phyloP scores from a whole-genome alignment of 2,329 filamentous ascomycete genomes.

The Xylariales sp. region DNA sequence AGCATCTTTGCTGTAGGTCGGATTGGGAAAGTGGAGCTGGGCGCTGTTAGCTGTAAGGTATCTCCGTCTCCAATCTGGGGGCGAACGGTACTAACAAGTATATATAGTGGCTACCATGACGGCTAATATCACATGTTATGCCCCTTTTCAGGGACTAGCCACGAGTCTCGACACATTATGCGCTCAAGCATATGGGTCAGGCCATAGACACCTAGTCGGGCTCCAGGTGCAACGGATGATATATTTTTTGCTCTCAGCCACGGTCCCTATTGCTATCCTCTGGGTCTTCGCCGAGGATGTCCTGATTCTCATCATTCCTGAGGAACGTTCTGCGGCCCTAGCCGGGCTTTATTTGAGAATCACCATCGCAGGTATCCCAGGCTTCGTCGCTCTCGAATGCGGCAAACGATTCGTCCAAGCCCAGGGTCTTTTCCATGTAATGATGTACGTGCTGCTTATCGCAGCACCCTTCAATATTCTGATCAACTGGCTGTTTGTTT shows the following conservation, averaged over 20 bases:
- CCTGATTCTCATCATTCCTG: conserved; percentile 62
- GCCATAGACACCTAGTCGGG: conserved; percentile 82
- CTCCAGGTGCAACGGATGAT: conserved; percentile 78
- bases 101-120: conserved; percentile 65
- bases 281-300: conserved; percentile 67
- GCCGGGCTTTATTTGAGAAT: conserved; percentile 72
- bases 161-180: conserved; percentile 91
- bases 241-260: conserved; percentile 67
- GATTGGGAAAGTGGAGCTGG: conserved; percentile 66
- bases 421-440: conserved; percentile 76
- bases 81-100: too few relatives aligned
- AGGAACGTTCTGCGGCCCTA: conserved; percentile 63
- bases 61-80: background rate
- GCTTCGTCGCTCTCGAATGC: conserved; percentile 70
- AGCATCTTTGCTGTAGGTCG: conserved; percentile 75
- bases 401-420: conserved; percentile 79
- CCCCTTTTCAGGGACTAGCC: conserved; percentile 76
- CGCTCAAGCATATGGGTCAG: conserved; percentile 89
- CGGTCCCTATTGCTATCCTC: conserved; percentile 64
- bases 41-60: conserved; percentile 52
- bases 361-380: conserved; percentile 65
- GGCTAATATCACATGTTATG: conserved; percentile 72
- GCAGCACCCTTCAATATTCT: conserved; percentile 73
- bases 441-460: conserved; percentile 70
- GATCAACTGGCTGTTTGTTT: conserved; percentile 76